Evolutionary conservation across 1,284 basidiomycete species (phyloP).

Genomic region (Cryptococcus sp.): DNA sequence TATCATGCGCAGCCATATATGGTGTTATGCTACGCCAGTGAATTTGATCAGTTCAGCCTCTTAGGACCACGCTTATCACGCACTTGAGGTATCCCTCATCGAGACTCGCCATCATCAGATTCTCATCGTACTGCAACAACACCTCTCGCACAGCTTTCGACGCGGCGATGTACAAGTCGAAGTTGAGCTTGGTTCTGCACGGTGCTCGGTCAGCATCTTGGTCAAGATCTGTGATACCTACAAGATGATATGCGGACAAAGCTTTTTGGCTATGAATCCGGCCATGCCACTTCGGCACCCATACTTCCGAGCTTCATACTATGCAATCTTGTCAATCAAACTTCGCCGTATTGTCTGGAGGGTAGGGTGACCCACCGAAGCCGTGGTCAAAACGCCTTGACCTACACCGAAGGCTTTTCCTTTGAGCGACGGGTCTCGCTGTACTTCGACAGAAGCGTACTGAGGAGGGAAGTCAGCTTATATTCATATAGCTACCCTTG

Average conservation of each 20-base stretch:
- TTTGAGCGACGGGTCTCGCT: constrained; percentile 73
- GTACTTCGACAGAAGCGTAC: constrained; percentile 60
- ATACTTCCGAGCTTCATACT: constrained; percentile 89
- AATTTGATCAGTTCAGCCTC: background rate
- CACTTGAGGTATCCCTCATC: constrained; percentile 90
- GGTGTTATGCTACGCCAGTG: constrained; percentile 36
- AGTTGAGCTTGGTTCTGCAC: constrained; percentile 61
- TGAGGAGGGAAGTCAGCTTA: constrained; percentile 8
- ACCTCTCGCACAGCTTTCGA: constrained; percentile 58
- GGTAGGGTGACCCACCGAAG: constrained; percentile 51
- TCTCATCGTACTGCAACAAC: constrained; percentile 68
- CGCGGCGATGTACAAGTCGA: constrained; percentile 69
- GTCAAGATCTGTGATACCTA: constrained; percentile 22
- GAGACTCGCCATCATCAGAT: constrained; percentile 74
- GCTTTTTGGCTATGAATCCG: constrained; percentile 87
- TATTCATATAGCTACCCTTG: background rate
- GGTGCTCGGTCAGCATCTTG: constrained; percentile 10
- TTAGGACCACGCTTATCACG: constrained; percentile 30
- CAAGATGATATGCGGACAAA: constrained; percentile 88
- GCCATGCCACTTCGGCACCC: constrained; percentile 89
- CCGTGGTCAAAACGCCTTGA: constrained; percentile 75
- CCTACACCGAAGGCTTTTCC: constrained; percentile 87
- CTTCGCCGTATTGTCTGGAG: background rate
- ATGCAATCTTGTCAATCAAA: background rate
- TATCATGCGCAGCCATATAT: constrained; percentile 70